Percentiles rank a stretch among this genome's conserved stretches.
Conservation (phyloP, 2,329 filamentous ascomycete species). For the Arthrobotrys conoides region DNA sequence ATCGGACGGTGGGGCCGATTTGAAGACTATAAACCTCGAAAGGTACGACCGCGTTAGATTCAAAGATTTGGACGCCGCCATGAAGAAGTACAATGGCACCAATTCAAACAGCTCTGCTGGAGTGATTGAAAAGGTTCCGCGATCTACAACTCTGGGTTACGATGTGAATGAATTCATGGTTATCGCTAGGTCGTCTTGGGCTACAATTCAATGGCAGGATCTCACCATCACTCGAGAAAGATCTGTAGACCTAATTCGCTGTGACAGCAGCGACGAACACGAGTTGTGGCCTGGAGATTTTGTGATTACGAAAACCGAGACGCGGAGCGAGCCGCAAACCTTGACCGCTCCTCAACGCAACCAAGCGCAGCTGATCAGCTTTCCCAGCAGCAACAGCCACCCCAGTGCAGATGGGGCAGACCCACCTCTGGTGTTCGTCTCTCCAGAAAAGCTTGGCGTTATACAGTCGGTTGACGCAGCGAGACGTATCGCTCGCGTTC, state of each 20-base stretch:
- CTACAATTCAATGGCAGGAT: slow-evolving; percentile 75
- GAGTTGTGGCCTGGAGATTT: slow-evolving; percentile 74
- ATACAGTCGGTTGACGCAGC: slow-evolving; percentile 72
- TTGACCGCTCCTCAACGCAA: slow-evolving; percentile 34
- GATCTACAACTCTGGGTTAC: slow-evolving; percentile 71
- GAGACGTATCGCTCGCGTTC: slow-evolving; percentile 73
- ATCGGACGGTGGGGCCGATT: slow-evolving; percentile 65
- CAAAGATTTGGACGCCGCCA: slow-evolving; percentile 70
- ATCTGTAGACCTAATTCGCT: slow-evolving; percentile 70
- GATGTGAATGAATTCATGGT: slow-evolving; percentile 74
- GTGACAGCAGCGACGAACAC: slow-evolving; percentile 71
- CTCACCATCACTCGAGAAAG: slow-evolving; percentile 69
- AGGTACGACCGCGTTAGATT: slow-evolving; percentile 71
- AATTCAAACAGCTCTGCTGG: slow-evolving; percentile 66
- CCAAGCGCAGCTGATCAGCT: slow-evolving; percentile 21
- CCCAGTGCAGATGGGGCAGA: slow-evolving; percentile 18
- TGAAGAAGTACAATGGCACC: slow-evolving; percentile 70
- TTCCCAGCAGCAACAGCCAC: slow-evolving; percentile 21
- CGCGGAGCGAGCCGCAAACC: slow-evolving; percentile 62
- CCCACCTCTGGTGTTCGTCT: slow-evolving; percentile 65
- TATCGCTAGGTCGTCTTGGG: slow-evolving; percentile 69
- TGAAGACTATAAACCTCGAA: slow-evolving; percentile 62
- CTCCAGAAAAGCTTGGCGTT: slow-evolving; percentile 71
- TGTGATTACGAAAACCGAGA: slow-evolving; percentile 69
- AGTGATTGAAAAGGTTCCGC: slow-evolving; percentile 68